Percentiles rank a stretch among this genome's conserved stretches.
Conservation (phyloP, 2,329 filamentous ascomycete species). For the Drechslera avenae region DNA sequence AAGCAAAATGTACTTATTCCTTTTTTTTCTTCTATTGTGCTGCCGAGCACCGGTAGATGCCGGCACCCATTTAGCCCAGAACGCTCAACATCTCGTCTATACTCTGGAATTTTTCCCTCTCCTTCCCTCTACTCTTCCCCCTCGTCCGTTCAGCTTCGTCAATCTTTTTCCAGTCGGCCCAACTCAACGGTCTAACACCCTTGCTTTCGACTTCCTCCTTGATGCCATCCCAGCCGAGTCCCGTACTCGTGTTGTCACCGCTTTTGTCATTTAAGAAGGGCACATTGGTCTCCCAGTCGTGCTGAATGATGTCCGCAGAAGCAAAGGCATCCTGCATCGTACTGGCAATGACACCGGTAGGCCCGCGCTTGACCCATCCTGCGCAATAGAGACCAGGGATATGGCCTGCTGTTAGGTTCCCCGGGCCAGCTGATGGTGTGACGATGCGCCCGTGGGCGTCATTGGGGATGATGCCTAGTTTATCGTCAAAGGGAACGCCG, state of each 20-base stretch:
- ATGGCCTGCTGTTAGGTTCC: conserved; percentile 53
- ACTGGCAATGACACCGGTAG: conserved; percentile 92
- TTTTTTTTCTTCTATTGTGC: no score
- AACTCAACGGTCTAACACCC: conserved; percentile 70
- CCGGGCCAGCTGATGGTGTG: conserved; percentile 43
- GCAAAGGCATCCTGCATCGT: conserved; percentile 95
- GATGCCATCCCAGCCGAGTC: conserved; percentile 78
- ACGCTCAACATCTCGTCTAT: conserved; percentile 64
- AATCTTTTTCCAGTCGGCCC: conserved; percentile 86
- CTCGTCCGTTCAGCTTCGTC: conserved; percentile 74
- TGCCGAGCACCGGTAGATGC: background rate
- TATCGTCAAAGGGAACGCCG: conserved; percentile 77
- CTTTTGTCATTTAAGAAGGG: conserved; percentile 56
- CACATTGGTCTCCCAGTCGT: conserved; percentile 68
- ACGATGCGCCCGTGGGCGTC: conserved; percentile 78
- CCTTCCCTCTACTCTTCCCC: conserved; percentile 72
- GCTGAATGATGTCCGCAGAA: conserved; percentile 80
- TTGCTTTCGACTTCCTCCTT: conserved; percentile 62
- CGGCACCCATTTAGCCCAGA: conserved; percentile 25
- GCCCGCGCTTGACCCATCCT: conserved; percentile 94
- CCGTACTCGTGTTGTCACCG: conserved; percentile 45
- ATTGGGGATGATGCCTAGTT: conserved; percentile 78
- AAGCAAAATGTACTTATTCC: no score
- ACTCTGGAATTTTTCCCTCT: conserved; percentile 69
- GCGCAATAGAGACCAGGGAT: conserved; percentile 84